Percentiles rank a stretch among this genome's conserved stretches.
Conservation (phyloP, 768 basidiomycete genomes). For the Tricholoma sp. region DNA sequence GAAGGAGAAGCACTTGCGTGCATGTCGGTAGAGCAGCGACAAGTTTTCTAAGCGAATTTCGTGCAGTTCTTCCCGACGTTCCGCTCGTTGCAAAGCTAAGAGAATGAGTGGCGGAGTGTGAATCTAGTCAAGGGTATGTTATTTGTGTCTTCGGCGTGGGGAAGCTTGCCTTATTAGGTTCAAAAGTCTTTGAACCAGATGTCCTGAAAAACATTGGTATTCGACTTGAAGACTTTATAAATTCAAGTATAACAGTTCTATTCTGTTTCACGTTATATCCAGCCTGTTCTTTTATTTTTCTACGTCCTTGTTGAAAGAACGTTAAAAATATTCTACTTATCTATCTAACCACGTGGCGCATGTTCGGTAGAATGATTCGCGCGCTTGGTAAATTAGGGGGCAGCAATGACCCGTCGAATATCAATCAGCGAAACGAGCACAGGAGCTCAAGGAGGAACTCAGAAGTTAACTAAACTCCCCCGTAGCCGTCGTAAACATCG, state of each 20-base stretch:
- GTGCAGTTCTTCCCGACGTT: constrained; percentile 34
- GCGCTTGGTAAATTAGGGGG: not conserved
- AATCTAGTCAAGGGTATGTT: constrained; percentile 37
- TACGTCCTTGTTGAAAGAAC: not conserved
- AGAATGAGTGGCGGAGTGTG: constrained; percentile 42
- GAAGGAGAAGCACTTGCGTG: constrained; percentile 41
- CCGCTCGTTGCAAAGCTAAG: constrained; percentile 35
- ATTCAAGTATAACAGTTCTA: not conserved
- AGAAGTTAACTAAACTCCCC: not conserved
- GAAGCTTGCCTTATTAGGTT: constrained; percentile 31
- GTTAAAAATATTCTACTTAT: not conserved
- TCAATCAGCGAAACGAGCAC: not conserved
- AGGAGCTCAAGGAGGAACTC: not conserved
- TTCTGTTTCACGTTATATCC: not conserved
- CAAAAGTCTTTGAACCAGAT: constrained; percentile 15
- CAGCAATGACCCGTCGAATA: not conserved
- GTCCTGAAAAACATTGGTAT: constrained; percentile 9
- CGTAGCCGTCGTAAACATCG: not conserved
- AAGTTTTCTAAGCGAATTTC: constrained; percentile 30
- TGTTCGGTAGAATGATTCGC: not conserved
- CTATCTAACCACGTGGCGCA: not conserved
- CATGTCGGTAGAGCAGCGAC: constrained; percentile 30
- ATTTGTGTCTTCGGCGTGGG: constrained; percentile 44
- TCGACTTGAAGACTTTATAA: not conserved
- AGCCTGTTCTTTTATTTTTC: not conserved